These are phyloP conservation scores for Acorus gramineus DNA, from an alignment of 106 monocot genomes.

Conservation along the genomic window DNA sequence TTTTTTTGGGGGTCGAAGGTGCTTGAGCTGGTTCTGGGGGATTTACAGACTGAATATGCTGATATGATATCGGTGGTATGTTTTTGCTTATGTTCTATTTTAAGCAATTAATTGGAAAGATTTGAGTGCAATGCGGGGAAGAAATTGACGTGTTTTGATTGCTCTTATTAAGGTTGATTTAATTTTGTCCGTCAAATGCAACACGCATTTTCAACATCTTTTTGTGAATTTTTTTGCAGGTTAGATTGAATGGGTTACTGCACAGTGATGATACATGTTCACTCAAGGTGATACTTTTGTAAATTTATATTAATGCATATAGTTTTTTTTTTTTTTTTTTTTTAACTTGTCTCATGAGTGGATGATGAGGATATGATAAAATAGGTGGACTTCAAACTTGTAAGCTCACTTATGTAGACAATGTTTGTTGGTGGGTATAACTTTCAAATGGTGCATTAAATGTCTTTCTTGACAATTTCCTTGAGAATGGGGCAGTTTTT, in stretches of 20 bases:
- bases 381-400: no score
- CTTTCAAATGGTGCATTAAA: no score
- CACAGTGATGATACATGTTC: slow-evolving; percentile 75
- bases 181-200: background rate
- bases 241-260: slow-evolving; percentile 76
- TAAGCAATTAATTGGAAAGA: background rate
- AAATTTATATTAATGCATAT: background rate
- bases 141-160: background rate
- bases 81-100: background rate
- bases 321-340: background rate
- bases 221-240: slow-evolving; percentile 23
- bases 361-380: no score
- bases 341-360: no score
- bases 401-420: no score
- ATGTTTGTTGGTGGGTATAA: no score
- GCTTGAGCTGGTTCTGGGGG: slow-evolving; percentile 69
- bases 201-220: background rate
- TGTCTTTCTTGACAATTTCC: no score
- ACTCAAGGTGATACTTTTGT: slow-evolving; percentile 46
- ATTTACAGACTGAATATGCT: slow-evolving; percentile 56
- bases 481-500: no score
- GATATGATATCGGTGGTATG: slow-evolving; percentile 70
- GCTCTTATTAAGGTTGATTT: background rate
- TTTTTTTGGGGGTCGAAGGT: slow-evolving; percentile 26
- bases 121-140: background rate